Percentiles rank a stretch among this genome's conserved stretches.
Evolutionary conservation across 345 rosid genomes (phyloP).

Genomic region (Dipteronia dyeriana): DNA sequence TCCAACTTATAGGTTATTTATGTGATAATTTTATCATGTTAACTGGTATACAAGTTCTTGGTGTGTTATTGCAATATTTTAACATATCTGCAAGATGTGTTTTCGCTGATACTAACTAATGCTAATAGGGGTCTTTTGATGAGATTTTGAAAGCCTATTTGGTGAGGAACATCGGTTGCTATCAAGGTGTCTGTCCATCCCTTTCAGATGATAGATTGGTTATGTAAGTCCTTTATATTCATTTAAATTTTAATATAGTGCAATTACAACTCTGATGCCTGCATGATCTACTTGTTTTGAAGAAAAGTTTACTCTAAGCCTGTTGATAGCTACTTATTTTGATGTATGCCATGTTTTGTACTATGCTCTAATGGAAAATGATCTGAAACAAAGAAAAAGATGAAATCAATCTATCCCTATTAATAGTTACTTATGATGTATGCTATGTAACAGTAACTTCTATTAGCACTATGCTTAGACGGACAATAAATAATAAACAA

Average conservation of each 20-base stretch:
- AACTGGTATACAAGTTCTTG: not conserved
- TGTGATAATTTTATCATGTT: not conserved
- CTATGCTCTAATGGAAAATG: conserved; percentile 10
- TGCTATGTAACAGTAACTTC: not conserved
- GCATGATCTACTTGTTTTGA: not conserved
- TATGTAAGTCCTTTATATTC: conserved; percentile 55
- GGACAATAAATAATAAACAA: conserved; percentile 5
- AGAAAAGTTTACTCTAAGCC: not conserved
- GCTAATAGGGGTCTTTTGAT: conserved; percentile 88
- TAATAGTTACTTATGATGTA: not conserved
- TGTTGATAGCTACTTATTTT: not conserved
- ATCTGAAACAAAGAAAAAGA: conserved; percentile 7
- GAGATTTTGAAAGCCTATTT: conserved; percentile 88
- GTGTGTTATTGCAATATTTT: not conserved
- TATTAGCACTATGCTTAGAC: conserved; percentile 3
- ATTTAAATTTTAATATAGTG: not conserved
- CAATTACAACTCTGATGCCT: conserved; percentile 1
- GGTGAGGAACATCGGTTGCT: conserved; percentile 99
- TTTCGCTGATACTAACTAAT: conserved; percentile 31
- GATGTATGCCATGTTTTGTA: not conserved
- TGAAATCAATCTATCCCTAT: not conserved
- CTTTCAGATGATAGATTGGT: conserved; percentile 99
- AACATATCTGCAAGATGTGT: conserved; percentile 9
- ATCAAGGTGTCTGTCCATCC: conserved; percentile 92
- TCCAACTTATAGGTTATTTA: not conserved